A percentile compares a stretch with the other conserved stretches of the same genome.
Conservation (phyloP, 495 filamentous ascomycete species). For the Eremomyces bilateralis region DNA sequence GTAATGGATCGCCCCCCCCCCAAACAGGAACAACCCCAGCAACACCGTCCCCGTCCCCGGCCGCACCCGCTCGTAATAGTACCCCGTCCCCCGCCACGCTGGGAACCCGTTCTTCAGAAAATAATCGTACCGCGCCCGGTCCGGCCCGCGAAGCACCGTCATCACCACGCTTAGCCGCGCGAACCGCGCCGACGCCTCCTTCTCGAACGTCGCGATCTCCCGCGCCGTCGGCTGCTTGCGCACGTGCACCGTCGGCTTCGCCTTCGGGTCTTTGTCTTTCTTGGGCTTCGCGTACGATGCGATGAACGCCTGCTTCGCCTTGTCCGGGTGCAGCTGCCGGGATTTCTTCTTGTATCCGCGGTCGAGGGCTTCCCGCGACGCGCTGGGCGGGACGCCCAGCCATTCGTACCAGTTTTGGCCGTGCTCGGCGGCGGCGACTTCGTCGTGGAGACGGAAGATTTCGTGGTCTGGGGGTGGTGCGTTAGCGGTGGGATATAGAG, state of each 20-base stretch:
- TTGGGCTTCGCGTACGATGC: conserved; percentile 43
- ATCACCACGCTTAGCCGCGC: conserved; percentile 62
- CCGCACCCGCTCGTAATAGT: conserved; percentile 87
- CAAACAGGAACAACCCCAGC: conserved; percentile 59
- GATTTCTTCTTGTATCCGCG: conserved; percentile 85
- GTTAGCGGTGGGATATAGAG: no score
- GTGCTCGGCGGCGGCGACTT: conserved; percentile 57
- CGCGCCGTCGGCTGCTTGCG: conserved; percentile 45
- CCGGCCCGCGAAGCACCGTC: conserved; percentile 59
- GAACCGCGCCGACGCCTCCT: conserved; percentile 58
- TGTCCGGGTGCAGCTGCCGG: conserved; percentile 71
- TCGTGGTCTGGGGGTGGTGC: conserved; percentile 50
- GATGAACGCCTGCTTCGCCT: conserved; percentile 65
- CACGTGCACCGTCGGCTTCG: conserved; percentile 42
- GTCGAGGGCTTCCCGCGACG: conserved; percentile 72
- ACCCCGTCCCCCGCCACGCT: conserved; percentile 87
- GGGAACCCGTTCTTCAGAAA: conserved; percentile 92
- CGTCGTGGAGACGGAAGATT: conserved; percentile 86
- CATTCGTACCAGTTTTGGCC: conserved; percentile 83
- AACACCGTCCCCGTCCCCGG: conserved; percentile 75
- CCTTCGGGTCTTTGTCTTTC: conserved; percentile 20
- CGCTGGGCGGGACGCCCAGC: conserved; percentile 48
- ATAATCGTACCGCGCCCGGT: conserved; percentile 78
- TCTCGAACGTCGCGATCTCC: conserved; percentile 51
- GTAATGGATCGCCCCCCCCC: conserved; percentile 73